Conservation (phyloP, 306 rosid genomes). For the Chamaecrista fasciculata region DNA sequence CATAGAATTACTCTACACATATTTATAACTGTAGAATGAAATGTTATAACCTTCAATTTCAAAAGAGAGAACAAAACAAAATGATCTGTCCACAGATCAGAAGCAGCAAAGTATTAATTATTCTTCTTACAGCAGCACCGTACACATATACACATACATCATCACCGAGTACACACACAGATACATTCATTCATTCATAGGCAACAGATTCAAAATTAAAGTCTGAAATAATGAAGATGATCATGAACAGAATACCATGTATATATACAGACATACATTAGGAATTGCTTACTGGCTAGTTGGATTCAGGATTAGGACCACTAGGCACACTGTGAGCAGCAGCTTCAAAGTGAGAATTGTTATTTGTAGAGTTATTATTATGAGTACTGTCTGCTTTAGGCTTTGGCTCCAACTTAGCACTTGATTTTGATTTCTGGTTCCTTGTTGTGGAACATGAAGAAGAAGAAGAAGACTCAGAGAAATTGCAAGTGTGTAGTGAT, state of each 20-base stretch:
- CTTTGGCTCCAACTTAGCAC: background rate
- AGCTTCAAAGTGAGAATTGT: background rate
- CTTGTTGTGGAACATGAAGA: background rate
- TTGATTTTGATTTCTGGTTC: background rate
- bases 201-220: too few relatives aligned
- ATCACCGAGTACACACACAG: too few relatives aligned
- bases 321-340: conserved; percentile 10
- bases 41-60: too few relatives aligned
- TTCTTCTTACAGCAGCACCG: too few relatives aligned
- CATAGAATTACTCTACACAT: too few relatives aligned
- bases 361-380: background rate
- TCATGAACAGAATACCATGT: background rate
- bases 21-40: too few relatives aligned
- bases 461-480: background rate
- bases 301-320: conserved; percentile 17
- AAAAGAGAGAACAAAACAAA: too few relatives aligned
- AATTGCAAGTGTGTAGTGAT: background rate
- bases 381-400: background rate
- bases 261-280: background rate
- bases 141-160: too few relatives aligned
- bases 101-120: too few relatives aligned
- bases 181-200: too few relatives aligned
- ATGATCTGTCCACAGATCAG: too few relatives aligned
- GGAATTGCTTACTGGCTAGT: background rate
- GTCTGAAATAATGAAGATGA: background rate